These are phyloP conservation scores for Spongispora temasekensis DNA, from an alignment of 1,284 basidiomycete species.

Conservation along the genomic window DNA sequence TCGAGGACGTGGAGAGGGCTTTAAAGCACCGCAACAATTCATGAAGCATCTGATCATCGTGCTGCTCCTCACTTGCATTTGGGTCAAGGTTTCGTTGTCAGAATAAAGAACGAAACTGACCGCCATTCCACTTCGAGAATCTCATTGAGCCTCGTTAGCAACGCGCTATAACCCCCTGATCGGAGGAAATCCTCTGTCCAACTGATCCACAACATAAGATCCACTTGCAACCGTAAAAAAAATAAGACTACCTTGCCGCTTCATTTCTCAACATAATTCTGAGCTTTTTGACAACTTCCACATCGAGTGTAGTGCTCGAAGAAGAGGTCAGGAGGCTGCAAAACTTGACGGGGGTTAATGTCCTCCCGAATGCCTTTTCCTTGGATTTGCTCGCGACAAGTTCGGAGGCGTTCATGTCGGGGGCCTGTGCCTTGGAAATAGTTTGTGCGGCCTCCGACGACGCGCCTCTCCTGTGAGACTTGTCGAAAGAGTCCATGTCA, in stretches of 20 bases:
- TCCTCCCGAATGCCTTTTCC: slow-evolving; percentile 52
- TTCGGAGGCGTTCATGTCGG: slow-evolving; percentile 42
- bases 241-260: slow-evolving; percentile 61
- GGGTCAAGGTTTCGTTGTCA: slow-evolving; percentile 14
- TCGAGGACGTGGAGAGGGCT: slow-evolving; percentile 87
- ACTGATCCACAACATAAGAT: slow-evolving; percentile 38
- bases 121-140: slow-evolving; percentile 96
- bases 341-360: slow-evolving; percentile 62
- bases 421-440: slow-evolving; percentile 52
- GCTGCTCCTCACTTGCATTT: slow-evolving; percentile 85
- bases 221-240: slow-evolving; percentile 4
- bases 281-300: slow-evolving; percentile 77
- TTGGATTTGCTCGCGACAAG: slow-evolving; percentile 40
- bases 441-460: slow-evolving; percentile 53
- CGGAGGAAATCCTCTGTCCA: slow-evolving; percentile 94
- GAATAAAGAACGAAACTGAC: slow-evolving; percentile 42
- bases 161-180: slow-evolving; percentile 81
- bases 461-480: slow-evolving; percentile 49
- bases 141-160: slow-evolving; percentile 88
- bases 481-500: slow-evolving; percentile 14
- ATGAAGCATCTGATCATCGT: slow-evolving; percentile 92
- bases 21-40: slow-evolving; percentile 94
- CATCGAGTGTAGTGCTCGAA: slow-evolving; percentile 68
- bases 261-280: slow-evolving; percentile 84
- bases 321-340: slow-evolving; percentile 63